Evolutionary conservation across 2,329 filamentous ascomycete species (phyloP).

Genomic region (Scytalidium lignicola): DNA sequence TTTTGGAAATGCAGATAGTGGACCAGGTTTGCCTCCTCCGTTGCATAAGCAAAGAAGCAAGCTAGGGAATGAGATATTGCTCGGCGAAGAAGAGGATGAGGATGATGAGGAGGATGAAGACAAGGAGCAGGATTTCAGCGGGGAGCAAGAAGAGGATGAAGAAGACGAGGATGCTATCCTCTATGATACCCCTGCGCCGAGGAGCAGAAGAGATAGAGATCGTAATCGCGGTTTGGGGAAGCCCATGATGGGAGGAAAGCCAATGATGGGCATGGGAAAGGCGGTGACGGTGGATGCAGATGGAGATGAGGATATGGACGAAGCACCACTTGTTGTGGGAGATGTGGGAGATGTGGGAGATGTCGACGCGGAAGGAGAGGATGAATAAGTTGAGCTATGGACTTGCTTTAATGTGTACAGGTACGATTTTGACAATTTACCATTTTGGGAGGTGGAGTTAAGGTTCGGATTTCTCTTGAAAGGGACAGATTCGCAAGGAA

Average conservation of each 20-base stretch:
- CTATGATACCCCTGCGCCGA: slow-evolving; percentile 20
- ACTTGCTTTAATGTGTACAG: background rate
- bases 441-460: background rate
- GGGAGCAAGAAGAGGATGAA: slow-evolving; percentile 15
- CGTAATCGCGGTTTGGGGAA: slow-evolving; percentile 23
- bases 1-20: slow-evolving; percentile 62
- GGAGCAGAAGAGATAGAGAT: slow-evolving; percentile 11
- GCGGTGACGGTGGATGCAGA: slow-evolving; percentile 10
- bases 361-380: slow-evolving; percentile 22
- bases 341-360: slow-evolving; percentile 18
- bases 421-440: background rate
- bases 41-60: slow-evolving; percentile 23
- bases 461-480: background rate
- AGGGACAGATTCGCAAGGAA: background rate
- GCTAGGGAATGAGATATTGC: slow-evolving; percentile 25
- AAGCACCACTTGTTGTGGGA: slow-evolving; percentile 13
- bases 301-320: slow-evolving; percentile 30
- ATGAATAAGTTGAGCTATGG: slow-evolving; percentile 10
- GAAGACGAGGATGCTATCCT: slow-evolving; percentile 19
- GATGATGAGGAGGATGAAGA: slow-evolving; percentile 14
- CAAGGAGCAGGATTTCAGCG: slow-evolving; percentile 19
- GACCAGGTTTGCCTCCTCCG: slow-evolving; percentile 56
- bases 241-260: slow-evolving; percentile 15
- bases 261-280: slow-evolving; percentile 14
- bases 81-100: slow-evolving; percentile 24